Evolutionary conservation across 2,329 filamentous ascomycete genomes (phyloP).

Genomic region (Lachnellula willkommii): DNA sequence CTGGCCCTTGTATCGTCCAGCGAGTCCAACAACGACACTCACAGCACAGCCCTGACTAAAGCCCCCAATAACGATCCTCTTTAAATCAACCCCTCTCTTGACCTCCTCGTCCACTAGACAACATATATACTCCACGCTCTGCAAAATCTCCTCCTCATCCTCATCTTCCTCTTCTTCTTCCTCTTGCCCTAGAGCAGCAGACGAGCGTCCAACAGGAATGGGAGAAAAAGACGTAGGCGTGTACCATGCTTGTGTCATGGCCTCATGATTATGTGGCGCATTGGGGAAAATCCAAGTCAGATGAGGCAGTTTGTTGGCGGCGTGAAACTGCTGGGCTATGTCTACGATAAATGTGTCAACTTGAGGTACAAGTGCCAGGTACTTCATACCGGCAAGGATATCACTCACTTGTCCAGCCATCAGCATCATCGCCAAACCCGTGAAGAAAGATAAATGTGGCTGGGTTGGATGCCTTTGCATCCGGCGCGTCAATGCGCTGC

Average conservation of each 20-base stretch:
- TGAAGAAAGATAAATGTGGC: slow-evolving; percentile 93
- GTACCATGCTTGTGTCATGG: slow-evolving; percentile 44
- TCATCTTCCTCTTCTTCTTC: slow-evolving; percentile 44
- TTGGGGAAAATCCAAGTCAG: slow-evolving; percentile 47
- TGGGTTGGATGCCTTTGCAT: slow-evolving; percentile 69
- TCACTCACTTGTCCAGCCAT: slow-evolving; percentile 58
- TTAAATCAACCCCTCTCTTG: slow-evolving; percentile 67
- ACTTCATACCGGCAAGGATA: too few species aligned
- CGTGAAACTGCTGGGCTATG: slow-evolving; percentile 43
- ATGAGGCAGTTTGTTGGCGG: slow-evolving; percentile 42
- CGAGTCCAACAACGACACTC: slow-evolving; percentile 67
- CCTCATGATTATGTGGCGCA: slow-evolving; percentile 41
- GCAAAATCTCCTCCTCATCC: slow-evolving; percentile 64
- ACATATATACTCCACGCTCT: slow-evolving; percentile 69
- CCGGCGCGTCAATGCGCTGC: slow-evolving; percentile 6
- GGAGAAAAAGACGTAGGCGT: slow-evolving; percentile 37
- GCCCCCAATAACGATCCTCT: slow-evolving; percentile 78
- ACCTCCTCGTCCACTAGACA: slow-evolving; percentile 72
- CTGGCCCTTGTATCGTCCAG: slow-evolving; percentile 47
- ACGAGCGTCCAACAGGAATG: slow-evolving; percentile 28
- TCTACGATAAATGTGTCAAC: slow-evolving; percentile 23
- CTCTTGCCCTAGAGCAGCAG: slow-evolving; percentile 32
- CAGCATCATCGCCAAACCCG: slow-evolving; percentile 76
- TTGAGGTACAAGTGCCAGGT: neutral
- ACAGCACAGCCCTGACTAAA: slow-evolving; percentile 84